Conservation (phyloP, 2,329 filamentous ascomycete genomes). For the Xylaria polymorpha region DNA sequence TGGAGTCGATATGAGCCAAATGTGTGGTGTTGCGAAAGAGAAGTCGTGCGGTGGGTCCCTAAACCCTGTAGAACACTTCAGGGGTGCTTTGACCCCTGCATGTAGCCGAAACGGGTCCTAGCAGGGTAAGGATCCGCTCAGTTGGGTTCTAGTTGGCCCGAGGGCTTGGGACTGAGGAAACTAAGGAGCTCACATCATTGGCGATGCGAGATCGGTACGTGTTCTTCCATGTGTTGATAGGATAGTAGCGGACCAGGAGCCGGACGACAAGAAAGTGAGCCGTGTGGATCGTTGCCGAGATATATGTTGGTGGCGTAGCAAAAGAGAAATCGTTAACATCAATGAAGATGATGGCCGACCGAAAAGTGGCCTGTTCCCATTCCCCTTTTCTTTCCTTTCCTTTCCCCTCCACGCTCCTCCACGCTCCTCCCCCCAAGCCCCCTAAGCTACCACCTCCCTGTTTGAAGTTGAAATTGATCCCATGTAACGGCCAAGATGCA, state of each 20-base stretch:
- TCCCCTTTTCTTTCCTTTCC: too few species aligned
- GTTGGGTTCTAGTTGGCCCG: constrained; percentile 11
- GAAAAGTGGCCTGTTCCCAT: constrained; percentile 10
- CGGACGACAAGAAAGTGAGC: constrained; percentile 1
- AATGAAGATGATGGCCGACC: not conserved
- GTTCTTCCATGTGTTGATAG: not conserved
- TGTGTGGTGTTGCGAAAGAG: too few species aligned
- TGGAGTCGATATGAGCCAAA: too few species aligned
- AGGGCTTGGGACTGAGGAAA: constrained; percentile 14
- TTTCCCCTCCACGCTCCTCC: not conserved
- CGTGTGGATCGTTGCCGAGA: constrained; percentile 9
- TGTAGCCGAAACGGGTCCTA: not conserved
- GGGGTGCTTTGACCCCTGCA: constrained; percentile 18
- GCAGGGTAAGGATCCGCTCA: not conserved
- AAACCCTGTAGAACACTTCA: too few species aligned
- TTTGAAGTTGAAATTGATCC: not conserved
- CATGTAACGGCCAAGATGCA: not conserved
- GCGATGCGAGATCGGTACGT: not conserved
- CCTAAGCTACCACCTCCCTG: not conserved
- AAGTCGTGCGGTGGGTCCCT: too few species aligned
- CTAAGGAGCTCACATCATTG: constrained; percentile 3
- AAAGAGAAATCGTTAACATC: not conserved
- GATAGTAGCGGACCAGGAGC: constrained; percentile 9
- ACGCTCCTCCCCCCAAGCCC: not conserved
- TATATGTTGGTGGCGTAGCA: not conserved